Conservation (phyloP, 805 yeast genomes). For the Naumovozyma dairenensis region DNA sequence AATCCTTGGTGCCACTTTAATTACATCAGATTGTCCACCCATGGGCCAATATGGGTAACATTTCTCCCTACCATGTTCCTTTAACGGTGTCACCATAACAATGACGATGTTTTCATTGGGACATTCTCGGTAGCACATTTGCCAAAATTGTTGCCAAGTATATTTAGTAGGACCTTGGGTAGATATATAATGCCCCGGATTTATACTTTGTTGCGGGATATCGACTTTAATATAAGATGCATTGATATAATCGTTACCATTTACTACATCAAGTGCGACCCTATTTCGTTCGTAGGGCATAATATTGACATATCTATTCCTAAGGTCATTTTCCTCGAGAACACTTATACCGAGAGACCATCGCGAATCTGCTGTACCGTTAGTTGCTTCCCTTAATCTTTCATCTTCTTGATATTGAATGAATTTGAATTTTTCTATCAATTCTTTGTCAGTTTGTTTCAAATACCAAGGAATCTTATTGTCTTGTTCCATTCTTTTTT, state of each 20-base stretch:
- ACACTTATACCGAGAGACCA: conserved; percentile 27
- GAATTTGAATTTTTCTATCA: conserved; percentile 24
- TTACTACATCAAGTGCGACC: conserved; percentile 31
- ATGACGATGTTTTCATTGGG: conserved; percentile 47
- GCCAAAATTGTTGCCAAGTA: conserved; percentile 85
- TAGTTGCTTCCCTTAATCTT: conserved; percentile 31
- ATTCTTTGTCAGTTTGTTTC: conserved; percentile 17
- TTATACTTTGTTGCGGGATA: conserved; percentile 15
- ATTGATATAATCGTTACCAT: conserved; percentile 60
- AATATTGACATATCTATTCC: conserved; percentile 56
- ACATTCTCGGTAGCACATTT: conserved; percentile 55
- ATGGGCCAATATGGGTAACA: conserved; percentile 74
- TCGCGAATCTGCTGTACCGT: conserved; percentile 17
- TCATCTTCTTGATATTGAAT: conserved; percentile 32
- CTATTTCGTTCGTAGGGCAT: conserved; percentile 57
- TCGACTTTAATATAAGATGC: conserved; percentile 55
- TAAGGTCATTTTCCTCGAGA: conserved; percentile 17
- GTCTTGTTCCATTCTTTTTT: background rate
- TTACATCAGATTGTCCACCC: conserved; percentile 7
- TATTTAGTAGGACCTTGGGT: conserved; percentile 69
- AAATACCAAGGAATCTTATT: conserved; percentile 19
- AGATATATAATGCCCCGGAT: conserved; percentile 43
- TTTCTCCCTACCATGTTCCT: conserved; percentile 61
- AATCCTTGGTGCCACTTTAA: conserved; percentile 6
- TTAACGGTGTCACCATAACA: conserved; percentile 67